A percentile compares a stretch with the other conserved stretches of the same genome.
Evolutionary conservation across 305 asterid species (phyloP).

Genomic region (Fraxinus xanthoxyloides): DNA sequence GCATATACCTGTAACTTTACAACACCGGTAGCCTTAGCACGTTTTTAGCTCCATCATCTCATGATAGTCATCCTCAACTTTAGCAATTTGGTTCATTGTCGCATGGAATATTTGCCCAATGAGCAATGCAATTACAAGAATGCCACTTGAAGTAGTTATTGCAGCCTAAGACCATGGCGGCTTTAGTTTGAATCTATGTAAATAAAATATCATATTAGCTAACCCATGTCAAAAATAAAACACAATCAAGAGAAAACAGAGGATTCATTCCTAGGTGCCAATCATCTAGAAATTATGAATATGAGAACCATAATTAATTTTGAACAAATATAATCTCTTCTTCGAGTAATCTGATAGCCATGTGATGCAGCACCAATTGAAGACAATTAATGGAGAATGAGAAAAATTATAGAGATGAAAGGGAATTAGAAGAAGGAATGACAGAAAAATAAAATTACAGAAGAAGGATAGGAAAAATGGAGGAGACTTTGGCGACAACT

Average conservation of each 20-base stretch:
- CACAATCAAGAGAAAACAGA: neutral
- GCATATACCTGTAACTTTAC: slow-evolving; percentile 78
- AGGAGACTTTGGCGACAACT: too few relatives aligned
- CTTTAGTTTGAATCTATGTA: slow-evolving; percentile 79
- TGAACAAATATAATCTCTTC: neutral
- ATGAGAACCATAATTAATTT: neutral
- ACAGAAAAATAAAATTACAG: too few relatives aligned
- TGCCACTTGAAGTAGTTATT: slow-evolving; percentile 44
- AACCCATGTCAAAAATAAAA: neutral
- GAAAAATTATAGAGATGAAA: too few relatives aligned
- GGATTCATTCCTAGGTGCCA: neutral
- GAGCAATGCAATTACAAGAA: slow-evolving; percentile 60
- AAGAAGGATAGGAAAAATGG: too few relatives aligned
- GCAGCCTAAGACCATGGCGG: slow-evolving; percentile 89
- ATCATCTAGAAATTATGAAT: neutral
- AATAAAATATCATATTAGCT: neutral
- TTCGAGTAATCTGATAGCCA: neutral
- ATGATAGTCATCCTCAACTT: slow-evolving; percentile 80
- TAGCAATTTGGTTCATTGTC: slow-evolving; percentile 71
- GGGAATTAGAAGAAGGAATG: too few relatives aligned
- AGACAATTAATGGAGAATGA: too few relatives aligned
- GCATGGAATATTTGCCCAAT: slow-evolving; percentile 67
- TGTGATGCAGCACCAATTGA: neutral
- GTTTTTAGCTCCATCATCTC: slow-evolving; percentile 71
- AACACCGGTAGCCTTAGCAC: slow-evolving; percentile 80